These are phyloP conservation scores for Diaporthe nobilis DNA, from an alignment of 2,329 filamentous ascomycete genomes.

Conservation along the genomic window DNA sequence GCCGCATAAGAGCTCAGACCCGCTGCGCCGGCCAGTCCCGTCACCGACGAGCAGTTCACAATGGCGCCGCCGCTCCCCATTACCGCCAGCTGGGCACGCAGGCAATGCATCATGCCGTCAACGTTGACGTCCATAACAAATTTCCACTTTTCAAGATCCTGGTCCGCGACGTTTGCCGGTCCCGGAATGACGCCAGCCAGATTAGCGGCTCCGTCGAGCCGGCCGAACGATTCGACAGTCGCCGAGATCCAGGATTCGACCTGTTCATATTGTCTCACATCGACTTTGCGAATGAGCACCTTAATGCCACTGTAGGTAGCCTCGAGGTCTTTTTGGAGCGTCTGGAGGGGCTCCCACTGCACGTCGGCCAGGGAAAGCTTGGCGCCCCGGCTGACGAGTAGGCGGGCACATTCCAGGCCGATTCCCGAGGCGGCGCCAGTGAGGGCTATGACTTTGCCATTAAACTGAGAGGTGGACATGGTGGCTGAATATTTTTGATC, in stretches of 20 bases:
- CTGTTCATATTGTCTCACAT: background rate
- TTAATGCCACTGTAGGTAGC: background rate
- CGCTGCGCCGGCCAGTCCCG: background rate
- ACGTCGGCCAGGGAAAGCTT: background rate
- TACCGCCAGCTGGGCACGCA: background rate
- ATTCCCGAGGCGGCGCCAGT: background rate
- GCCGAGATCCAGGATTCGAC: background rate
- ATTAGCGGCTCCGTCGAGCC: background rate
- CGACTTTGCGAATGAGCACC: background rate
- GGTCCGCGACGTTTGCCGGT: background rate
- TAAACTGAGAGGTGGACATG: background rate
- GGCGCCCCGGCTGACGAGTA: background rate
- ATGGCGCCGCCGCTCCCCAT: background rate
- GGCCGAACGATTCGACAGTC: background rate
- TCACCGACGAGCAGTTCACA: background rate
- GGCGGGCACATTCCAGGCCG: background rate
- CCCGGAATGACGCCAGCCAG: background rate
- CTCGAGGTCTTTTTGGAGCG: background rate
- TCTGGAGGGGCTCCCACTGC: background rate
- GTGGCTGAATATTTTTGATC: background rate
- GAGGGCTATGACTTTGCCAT: background rate
- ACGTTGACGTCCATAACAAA: background rate
- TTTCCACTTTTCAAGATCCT: background rate
- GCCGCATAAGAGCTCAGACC: conserved; percentile 40
- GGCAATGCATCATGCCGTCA: background rate